phyloP scores from a whole-genome alignment of 2,329 filamentous ascomycete species.

The Phialophora verrucosa region DNA sequence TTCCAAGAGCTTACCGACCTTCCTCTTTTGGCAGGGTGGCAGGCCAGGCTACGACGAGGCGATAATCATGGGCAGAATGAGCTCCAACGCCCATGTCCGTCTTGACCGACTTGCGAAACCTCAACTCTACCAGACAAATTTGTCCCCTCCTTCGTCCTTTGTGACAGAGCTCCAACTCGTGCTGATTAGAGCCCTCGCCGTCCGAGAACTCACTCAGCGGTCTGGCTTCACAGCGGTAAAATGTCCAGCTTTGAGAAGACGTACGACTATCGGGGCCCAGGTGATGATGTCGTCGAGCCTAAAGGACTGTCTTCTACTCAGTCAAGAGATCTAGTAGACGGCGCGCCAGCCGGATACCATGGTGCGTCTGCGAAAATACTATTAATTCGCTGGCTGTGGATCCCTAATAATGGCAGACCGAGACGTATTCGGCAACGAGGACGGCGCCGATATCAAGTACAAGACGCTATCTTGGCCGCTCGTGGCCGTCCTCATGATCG shows the following conservation, averaged over 20 bases:
- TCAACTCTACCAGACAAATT: not conserved
- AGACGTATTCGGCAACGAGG: slow-evolving; percentile 53
- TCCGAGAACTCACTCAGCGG: not conserved
- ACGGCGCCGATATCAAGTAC: slow-evolving; percentile 56
- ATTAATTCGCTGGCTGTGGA: not conserved
- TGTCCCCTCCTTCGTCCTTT: not conserved
- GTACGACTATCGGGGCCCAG: slow-evolving; percentile 20
- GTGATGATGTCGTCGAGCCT: slow-evolving; percentile 19
- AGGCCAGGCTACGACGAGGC: not conserved
- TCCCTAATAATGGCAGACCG: slow-evolving; percentile 28
- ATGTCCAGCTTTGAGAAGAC: slow-evolving; percentile 27
- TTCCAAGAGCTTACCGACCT: slow-evolving; percentile 14
- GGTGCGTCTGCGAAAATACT: slow-evolving; percentile 9
- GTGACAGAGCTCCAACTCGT: not conserved
- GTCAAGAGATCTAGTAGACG: slow-evolving; percentile 2
- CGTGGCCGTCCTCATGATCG: slow-evolving; percentile 61
- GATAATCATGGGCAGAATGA: slow-evolving; percentile 12
- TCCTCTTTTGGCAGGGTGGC: slow-evolving; percentile 16
- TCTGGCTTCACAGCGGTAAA: not conserved
- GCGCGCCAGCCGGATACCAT: slow-evolving; percentile 26
- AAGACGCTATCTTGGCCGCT: slow-evolving; percentile 61
- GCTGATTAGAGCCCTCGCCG: not conserved
- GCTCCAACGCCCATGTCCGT: not conserved
- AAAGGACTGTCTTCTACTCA: slow-evolving; percentile 17
- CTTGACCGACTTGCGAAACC: not conserved